Conservation (phyloP, 139 green algal genomes). For the Eudorina sp. region DNA sequence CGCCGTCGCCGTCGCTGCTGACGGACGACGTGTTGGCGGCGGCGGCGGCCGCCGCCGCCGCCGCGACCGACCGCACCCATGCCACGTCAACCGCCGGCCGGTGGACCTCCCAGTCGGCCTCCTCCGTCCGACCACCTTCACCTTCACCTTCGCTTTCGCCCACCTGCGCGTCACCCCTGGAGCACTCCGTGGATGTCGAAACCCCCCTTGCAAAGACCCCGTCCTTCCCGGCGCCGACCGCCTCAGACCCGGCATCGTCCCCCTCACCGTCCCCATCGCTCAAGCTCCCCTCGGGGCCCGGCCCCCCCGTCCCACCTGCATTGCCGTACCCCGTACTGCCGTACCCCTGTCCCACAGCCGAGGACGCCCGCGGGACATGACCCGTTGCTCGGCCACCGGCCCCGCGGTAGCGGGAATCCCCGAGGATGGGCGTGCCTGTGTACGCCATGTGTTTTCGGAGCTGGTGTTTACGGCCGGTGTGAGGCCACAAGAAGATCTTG, state of each 20-base stretch:
- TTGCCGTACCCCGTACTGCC: too few species aligned
- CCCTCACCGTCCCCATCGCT: too few species aligned
- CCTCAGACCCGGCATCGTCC: too few species aligned
- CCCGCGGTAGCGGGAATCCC: constrained; percentile 68
- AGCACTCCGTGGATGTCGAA: neutral
- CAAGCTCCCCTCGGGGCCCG: too few species aligned
- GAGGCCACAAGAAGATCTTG: constrained; percentile 70
- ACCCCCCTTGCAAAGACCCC: too few species aligned
- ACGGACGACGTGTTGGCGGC: neutral
- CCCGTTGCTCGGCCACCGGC: neutral
- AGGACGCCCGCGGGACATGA: too few species aligned
- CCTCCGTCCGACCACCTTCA: neutral
- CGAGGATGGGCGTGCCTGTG: constrained; percentile 70
- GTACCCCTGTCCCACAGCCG: too few species aligned
- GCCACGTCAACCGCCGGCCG: neutral
- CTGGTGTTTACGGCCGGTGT: constrained; percentile 82
- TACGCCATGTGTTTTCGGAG: constrained; percentile 84
- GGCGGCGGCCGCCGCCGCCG: neutral
- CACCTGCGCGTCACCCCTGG: neutral
- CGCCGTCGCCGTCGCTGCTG: neutral
- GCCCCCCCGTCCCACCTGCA: too few species aligned
- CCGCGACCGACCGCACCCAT: constrained; percentile 11
- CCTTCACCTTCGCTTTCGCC: neutral
- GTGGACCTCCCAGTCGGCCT: neutral
- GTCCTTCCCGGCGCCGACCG: neutral